A percentile compares a stretch with the other conserved stretches of the same genome.
phyloP scores from a whole-genome alignment of 305 asterid genomes.

The Petunia hybrid region DNA sequence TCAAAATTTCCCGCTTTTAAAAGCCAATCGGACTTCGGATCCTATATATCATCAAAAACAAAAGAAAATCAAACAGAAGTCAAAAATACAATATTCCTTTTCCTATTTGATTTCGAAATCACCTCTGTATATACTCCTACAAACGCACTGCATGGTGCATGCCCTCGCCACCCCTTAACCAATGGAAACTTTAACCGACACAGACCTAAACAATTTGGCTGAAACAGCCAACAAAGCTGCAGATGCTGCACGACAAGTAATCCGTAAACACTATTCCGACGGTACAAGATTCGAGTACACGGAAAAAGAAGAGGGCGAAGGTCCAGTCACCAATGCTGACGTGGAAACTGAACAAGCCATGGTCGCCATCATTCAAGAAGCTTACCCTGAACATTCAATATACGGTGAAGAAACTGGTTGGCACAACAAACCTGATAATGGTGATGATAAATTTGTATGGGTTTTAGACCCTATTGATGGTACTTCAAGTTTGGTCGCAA shows the following conservation, averaged over 20 bases:
- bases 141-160: too few relatives aligned
- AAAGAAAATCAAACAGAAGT: too few relatives aligned
- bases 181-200: neutral
- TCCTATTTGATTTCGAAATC: too few relatives aligned
- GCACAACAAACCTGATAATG: neutral
- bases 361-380: neutral
- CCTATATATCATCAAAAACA: too few relatives aligned
- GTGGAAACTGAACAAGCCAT: constrained; percentile 5
- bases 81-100: too few relatives aligned
- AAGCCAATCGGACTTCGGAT: too few relatives aligned
- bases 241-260: neutral
- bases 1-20: too few relatives aligned
- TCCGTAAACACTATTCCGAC: neutral
- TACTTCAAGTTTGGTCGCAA: neutral
- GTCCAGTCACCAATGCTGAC: constrained; percentile 13
- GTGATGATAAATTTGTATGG: neutral
- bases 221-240: neutral
- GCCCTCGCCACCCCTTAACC: too few relatives aligned
- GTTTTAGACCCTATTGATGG: constrained; percentile 27
- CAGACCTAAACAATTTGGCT: neutral
- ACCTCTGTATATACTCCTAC: too few relatives aligned
- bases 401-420: constrained; percentile 4
- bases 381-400: constrained; percentile 4
- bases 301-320: neutral
- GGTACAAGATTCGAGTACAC: neutral